Base-by-base conservation (phyloP, 2,329 filamentous ascomycete species). In the Trichoderma sp. region DNA sequence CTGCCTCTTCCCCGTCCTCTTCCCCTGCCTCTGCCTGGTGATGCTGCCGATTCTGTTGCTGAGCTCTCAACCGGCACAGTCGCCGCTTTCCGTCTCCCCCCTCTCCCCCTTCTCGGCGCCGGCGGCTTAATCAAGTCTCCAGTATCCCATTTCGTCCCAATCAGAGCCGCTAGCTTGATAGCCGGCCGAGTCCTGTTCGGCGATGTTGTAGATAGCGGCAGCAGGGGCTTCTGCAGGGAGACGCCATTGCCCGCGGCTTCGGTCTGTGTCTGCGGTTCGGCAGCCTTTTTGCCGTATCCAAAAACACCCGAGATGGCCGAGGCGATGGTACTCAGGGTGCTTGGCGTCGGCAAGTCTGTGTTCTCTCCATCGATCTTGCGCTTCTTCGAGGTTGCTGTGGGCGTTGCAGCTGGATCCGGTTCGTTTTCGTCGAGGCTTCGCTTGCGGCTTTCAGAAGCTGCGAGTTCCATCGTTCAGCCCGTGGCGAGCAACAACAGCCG, bases 81-180 rank as follows among this genome's bases (percentile, higher is more conserved):
- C n/a, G 27, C 39, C 27, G 39, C 52, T 39, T 57, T 65, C 50
- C 63, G 63, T 9, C 63, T 65, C 9, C 63, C 52, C 29, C 50
- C 50, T 32, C 64, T 54, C 1, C 58, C 65, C 54, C 54, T 69
- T 27, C 65, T 68, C 7, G 68, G 22, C n/a, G 65, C 59, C n/a
- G 68, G 22, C 29, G 64, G 25, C 25, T 19, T 34, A n/a, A 56
- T 25, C 22, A 34, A 52, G 7, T 76, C 73, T 35, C 75, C 76
- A 4, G 72, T 76, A 63, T 80, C 79, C 78, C 78, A 80, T 73
- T 74, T 78, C 13, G 79, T 80, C 8, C 79, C 79, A 67, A 71
- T 76, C 5, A 80, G 72, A 7, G 77, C 78, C 6, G 76, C 74
- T 6, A 79, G 39, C 66, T 80, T 80, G 63, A 80, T 78, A 8